Percentiles rank a stretch among this genome's conserved stretches.
These are phyloP conservation scores for Trichoderma guizhouense DNA, from an alignment of 2,329 filamentous ascomycete species.

Conservation along the genomic window DNA sequence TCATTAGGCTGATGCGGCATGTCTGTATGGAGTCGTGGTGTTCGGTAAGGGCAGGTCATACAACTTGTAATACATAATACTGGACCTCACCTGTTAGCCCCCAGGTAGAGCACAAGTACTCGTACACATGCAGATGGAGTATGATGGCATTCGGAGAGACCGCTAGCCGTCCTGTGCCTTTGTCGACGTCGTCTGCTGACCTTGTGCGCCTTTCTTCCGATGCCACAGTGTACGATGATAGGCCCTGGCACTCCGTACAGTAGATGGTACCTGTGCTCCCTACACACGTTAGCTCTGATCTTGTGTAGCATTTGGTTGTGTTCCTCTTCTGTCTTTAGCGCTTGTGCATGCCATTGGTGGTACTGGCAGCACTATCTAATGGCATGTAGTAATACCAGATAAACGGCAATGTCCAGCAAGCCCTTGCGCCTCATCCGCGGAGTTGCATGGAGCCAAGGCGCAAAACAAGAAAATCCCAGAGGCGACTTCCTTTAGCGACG, in stretches of 20 bases:
- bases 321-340: background rate
- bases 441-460: slow-evolving; percentile 14
- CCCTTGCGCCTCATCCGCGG: slow-evolving; percentile 20
- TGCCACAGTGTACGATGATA: background rate
- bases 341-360: background rate
- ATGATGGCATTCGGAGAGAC: background rate
- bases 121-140: background rate
- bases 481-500: slow-evolving; percentile 18
- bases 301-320: background rate
- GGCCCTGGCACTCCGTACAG: background rate
- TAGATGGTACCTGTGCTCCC: background rate
- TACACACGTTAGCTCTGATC: background rate
- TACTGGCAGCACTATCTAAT: background rate
- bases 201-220: background rate
- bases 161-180: background rate
- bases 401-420: background rate
- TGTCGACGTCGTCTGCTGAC: background rate
- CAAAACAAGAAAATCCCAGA: slow-evolving; percentile 18
- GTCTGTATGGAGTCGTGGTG: background rate
- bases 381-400: background rate
- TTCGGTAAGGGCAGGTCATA: background rate
- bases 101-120: background rate
- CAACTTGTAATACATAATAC: background rate
- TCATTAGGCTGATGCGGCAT: slow-evolving; percentile 7
- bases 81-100: background rate